Conservation (phyloP, 1,284 basidiomycete genomes). For the Flammula alnicola region DNA sequence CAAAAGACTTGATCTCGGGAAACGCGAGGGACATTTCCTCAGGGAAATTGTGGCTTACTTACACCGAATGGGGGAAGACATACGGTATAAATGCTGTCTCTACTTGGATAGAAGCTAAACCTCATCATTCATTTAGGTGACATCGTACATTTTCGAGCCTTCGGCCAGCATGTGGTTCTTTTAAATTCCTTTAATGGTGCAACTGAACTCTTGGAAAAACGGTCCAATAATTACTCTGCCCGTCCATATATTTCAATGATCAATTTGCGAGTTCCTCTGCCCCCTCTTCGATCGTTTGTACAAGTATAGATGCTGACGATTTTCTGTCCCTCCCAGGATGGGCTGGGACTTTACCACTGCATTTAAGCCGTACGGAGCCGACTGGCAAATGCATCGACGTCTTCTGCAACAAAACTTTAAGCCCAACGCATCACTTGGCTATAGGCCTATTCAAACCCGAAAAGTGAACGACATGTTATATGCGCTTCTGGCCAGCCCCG, state of each 20-base stretch:
- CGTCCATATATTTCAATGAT: constrained; percentile 5
- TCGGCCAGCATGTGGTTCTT: constrained; percentile 40
- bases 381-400: not conserved
- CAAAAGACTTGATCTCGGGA: constrained; percentile 2
- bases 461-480: not conserved
- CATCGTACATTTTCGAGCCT: constrained; percentile 31
- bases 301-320: not conserved
- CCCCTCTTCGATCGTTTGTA: not conserved
- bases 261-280: not conserved
- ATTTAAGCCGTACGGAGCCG: not conserved
- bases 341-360: not conserved
- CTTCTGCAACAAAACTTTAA: not conserved
- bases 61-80: not conserved
- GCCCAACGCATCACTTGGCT: not conserved
- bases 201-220: constrained; percentile 5
- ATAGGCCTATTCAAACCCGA: not conserved
- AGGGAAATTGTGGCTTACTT: not conserved
- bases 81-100: not conserved
- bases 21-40: not conserved
- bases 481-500: not conserved
- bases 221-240: constrained; percentile 4
- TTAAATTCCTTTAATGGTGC: constrained; percentile 41
- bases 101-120: not conserved
- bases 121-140: constrained; percentile 27
- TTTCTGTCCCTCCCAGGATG: not conserved